A percentile compares a stretch with the other conserved stretches of the same genome.
Evolutionary conservation across 331 rosid genomes (phyloP).

Genomic region (Quercus lobata): DNA sequence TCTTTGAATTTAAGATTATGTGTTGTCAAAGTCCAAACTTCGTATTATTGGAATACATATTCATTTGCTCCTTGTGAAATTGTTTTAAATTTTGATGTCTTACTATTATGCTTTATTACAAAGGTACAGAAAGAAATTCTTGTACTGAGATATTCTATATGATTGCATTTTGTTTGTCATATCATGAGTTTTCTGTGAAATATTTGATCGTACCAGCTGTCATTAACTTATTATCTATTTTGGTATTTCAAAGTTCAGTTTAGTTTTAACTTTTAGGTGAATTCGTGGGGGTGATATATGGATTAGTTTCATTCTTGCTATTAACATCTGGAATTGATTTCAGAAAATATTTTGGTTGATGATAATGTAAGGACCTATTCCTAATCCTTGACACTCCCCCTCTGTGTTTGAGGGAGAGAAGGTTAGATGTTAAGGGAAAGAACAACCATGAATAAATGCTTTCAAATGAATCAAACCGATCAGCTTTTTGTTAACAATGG

Average conservation of each 20-base stretch:
- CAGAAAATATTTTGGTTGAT: too few species aligned
- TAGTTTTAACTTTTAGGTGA: too few species aligned
- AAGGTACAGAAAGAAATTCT: not conserved
- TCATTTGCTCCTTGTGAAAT: not conserved
- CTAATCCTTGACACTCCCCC: too few species aligned
- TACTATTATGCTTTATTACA: not conserved
- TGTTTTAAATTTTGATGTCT: not conserved
- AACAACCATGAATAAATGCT: not conserved
- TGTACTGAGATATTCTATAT: not conserved
- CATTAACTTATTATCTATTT: too few species aligned
- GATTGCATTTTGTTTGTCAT: not conserved
- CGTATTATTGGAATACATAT: not conserved
- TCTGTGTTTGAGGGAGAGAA: too few species aligned
- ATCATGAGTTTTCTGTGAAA: not conserved
- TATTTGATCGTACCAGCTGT: too few species aligned
- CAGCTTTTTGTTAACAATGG: not conserved
- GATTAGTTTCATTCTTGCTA: not conserved
- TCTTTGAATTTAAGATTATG: not conserved
- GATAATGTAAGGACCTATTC: too few species aligned
- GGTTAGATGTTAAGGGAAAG: not conserved
- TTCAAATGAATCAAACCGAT: not conserved
- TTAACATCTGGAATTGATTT: too few species aligned
- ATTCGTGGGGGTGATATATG: not conserved
- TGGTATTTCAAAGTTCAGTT: too few species aligned
- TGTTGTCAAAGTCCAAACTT: not conserved